Base-by-base conservation (phyloP, 2,329 filamentous ascomycete species). In the Achaetomium macrosporum region DNA sequence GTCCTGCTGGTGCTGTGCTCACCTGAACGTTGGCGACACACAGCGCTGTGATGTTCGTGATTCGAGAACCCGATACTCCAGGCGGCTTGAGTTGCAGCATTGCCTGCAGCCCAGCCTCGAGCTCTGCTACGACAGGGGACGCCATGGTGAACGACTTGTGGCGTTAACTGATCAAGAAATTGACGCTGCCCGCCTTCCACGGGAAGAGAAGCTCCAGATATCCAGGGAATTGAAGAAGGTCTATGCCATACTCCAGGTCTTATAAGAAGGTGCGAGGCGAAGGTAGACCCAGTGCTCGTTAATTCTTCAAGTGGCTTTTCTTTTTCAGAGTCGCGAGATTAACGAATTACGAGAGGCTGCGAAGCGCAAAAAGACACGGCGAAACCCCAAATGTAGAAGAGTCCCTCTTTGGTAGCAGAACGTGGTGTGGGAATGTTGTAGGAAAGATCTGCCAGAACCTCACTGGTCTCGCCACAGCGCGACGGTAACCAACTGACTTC, bases 1-100 rank as follows among this genome's bases (percentile, higher is more conserved):
- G 47, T 39, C 31, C 39, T 44, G 25, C 30, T 15, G 15, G 13
- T 30, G 37, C n/a, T 33, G 49, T 47, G 57, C 82, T 74, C 87
- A 95, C 90, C 86, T 95, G 86, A 64, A 95, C 85, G 69, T 95
- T 95, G 66, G 83, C 83, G 57, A 90, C 87, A 74, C 92, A 96
- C 41, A 97, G 83, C 30, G 83, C 77, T 17, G 92, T 97, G 72
- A 99, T 83, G 68, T 84, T 83, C 64, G 82, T 82, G 71, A 99
- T 96, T 73, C 93, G 92, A 61, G 89, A 90, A 63, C 90, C 91
- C 58, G 91, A 95, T 54, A 96, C 90, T 68, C 93, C 93, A 49
- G 93, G 93, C 42, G 93, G 86, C 73, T 96, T 97, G 67, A 96
- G 78, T 61, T 81, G 79, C 66, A 92, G 86, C 84, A 99, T 91